Conservation (phyloP, 1,284 basidiomycete species). For the Leccinum pallidistipes region DNA sequence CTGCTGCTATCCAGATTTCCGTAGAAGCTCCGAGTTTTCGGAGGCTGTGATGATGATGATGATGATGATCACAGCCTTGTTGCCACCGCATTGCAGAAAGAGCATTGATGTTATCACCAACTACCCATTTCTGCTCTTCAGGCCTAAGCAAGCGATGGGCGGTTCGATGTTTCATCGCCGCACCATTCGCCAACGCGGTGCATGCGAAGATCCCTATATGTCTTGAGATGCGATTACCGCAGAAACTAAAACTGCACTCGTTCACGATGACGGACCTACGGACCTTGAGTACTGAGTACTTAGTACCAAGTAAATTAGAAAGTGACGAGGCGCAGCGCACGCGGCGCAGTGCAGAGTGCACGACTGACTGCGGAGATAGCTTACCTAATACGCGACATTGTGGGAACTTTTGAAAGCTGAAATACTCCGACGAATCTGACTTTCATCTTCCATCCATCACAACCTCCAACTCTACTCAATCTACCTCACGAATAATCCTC, state of each 20-base stretch:
- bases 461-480: conserved; percentile 14
- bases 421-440: conserved; percentile 25
- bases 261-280: no score
- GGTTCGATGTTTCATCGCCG: neutral
- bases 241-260: no score
- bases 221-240: no score
- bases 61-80: neutral
- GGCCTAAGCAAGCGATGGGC: neutral
- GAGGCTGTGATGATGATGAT: neutral
- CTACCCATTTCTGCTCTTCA: neutral
- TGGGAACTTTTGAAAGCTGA: conserved; percentile 24
- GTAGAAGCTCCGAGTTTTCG: neutral
- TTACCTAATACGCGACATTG: conserved; percentile 11
- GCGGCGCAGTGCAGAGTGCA: neutral
- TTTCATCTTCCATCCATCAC: conserved; percentile 13
- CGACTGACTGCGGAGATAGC: neutral
- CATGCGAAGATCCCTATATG: neutral
- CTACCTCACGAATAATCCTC: conserved; percentile 18
- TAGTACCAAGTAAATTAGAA: no score
- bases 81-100: neutral
- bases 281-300: no score
- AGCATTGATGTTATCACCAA: neutral
- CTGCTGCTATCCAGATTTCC: neutral
- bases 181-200: neutral
- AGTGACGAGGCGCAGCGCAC: neutral